Conservation (phyloP, 1,139 yeast genomes). For the Candida gigantensis region DNA sequence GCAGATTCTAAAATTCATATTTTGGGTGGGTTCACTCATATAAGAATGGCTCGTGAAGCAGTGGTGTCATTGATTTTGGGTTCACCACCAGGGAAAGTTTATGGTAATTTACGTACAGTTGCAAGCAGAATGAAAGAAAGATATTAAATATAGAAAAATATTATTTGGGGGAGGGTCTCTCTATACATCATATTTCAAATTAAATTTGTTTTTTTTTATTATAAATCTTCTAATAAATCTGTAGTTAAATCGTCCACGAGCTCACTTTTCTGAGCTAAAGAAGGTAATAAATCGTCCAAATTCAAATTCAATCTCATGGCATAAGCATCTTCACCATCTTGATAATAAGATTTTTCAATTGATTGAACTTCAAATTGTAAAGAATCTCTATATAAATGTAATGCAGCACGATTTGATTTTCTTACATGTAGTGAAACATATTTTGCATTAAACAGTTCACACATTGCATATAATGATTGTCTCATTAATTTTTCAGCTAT, state of each 20-base stretch:
- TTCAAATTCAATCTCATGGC: constrained; percentile 77
- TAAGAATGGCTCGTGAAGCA: constrained; percentile 96
- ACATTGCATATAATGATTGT: constrained; percentile 75
- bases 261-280: constrained; percentile 45
- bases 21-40: constrained; percentile 94
- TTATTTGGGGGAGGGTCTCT: constrained; percentile 1
- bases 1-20: constrained; percentile 97
- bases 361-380: constrained; percentile 77
- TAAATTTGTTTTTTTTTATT: too few species aligned
- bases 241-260: constrained; percentile 51
- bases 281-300: constrained; percentile 61
- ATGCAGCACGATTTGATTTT: constrained; percentile 90
- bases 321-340: constrained; percentile 98
- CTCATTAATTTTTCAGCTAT: constrained; percentile 92
- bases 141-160: constrained; percentile 44
- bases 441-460: constrained; percentile 80
- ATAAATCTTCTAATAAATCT: constrained; percentile 33
- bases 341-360: constrained; percentile 85
- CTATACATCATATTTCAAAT: too few species aligned
- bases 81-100: constrained; percentile 97
- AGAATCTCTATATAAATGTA: constrained; percentile 87
- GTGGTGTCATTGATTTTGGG: constrained; percentile 94
- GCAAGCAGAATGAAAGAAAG: constrained; percentile 97
- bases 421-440: constrained; percentile 93
- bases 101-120: constrained; percentile 94